Evolutionary conservation across 208 protist genomes (phyloP).

Genomic region (Leishmania major): DNA sequence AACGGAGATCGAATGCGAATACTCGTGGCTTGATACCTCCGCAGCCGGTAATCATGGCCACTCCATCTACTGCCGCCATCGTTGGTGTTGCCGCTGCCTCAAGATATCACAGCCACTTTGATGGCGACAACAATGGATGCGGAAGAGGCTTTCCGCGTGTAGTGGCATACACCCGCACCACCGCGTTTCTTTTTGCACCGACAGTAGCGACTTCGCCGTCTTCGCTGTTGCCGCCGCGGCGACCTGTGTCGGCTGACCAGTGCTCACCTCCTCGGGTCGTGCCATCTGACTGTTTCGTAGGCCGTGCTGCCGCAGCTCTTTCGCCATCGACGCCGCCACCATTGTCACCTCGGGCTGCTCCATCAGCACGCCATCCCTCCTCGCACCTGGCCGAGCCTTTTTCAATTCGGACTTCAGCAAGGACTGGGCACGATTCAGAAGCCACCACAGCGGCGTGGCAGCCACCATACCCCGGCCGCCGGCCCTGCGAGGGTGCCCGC

Average conservation of each 20-base stretch:
- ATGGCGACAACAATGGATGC: neutral
- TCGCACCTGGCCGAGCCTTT: conserved; percentile 5
- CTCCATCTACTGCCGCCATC: neutral
- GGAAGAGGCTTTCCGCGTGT: neutral
- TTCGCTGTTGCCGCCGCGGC: neutral
- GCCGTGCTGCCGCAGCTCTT: neutral
- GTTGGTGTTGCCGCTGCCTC: neutral
- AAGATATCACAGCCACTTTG: neutral
- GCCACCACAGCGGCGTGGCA: neutral
- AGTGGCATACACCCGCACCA: conserved; percentile 25
- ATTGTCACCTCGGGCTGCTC: neutral
- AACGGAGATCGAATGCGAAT: neutral
- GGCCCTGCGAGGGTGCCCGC: neutral
- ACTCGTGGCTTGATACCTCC: neutral
- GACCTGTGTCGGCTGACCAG: neutral
- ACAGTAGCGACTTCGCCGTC: neutral
- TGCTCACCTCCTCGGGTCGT: neutral
- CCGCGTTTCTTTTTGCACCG: conserved; percentile 18
- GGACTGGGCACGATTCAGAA: neutral
- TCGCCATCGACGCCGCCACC: neutral
- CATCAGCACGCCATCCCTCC: neutral
- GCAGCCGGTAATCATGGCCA: neutral
- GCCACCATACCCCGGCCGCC: neutral
- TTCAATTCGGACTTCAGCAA: neutral
- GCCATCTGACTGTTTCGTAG: neutral